phyloP scores from a whole-genome alignment of 345 rosid species.

The Gossypium australe region DNA sequence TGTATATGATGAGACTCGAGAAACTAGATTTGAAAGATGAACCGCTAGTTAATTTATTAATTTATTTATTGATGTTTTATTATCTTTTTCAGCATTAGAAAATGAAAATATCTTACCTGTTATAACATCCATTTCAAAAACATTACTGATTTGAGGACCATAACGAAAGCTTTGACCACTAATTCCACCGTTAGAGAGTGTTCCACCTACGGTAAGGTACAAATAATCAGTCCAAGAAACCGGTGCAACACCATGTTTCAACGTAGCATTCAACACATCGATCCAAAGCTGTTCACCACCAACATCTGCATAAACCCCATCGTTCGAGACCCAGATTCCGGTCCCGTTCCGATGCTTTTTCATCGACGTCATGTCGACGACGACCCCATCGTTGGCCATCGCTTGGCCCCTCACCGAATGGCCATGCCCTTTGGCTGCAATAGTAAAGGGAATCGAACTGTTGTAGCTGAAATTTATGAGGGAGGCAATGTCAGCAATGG shows the following conservation, averaged over 20 bases:
- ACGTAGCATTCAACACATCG: slow-evolving; percentile 54
- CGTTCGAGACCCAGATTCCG: slow-evolving; percentile 19
- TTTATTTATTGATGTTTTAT: background rate
- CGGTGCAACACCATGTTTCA: slow-evolving; percentile 59
- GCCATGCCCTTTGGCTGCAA: slow-evolving; percentile 81
- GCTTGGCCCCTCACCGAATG: slow-evolving; percentile 82
- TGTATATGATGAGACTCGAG: too few relatives aligned
- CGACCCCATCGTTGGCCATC: slow-evolving; percentile 55
- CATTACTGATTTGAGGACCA: slow-evolving; percentile 95
- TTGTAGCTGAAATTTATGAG: slow-evolving; percentile 43
- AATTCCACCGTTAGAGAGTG: slow-evolving; percentile 94
- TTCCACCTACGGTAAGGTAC: slow-evolving; percentile 85
- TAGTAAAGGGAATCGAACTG: slow-evolving; percentile 28
- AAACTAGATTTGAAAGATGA: background rate
- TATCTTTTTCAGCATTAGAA: background rate
- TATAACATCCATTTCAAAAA: slow-evolving; percentile 70
- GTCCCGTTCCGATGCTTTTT: slow-evolving; percentile 23
- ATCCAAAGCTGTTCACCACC: slow-evolving; percentile 81
- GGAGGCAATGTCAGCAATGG: slow-evolving; percentile 38
- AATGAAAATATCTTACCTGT: slow-evolving; percentile 50
- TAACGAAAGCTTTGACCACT: slow-evolving; percentile 75
- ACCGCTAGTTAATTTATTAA: slow-evolving; percentile 3
- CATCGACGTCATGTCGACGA: slow-evolving; percentile 61
- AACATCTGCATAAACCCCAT: slow-evolving; percentile 56
- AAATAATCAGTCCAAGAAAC: slow-evolving; percentile 82